Percentiles rank a stretch among this genome's conserved stretches.
These are phyloP conservation scores for Cryptococcus neoformans DNA, from an alignment of 1,284 basidiomycete genomes.

Conservation along the genomic window DNA sequence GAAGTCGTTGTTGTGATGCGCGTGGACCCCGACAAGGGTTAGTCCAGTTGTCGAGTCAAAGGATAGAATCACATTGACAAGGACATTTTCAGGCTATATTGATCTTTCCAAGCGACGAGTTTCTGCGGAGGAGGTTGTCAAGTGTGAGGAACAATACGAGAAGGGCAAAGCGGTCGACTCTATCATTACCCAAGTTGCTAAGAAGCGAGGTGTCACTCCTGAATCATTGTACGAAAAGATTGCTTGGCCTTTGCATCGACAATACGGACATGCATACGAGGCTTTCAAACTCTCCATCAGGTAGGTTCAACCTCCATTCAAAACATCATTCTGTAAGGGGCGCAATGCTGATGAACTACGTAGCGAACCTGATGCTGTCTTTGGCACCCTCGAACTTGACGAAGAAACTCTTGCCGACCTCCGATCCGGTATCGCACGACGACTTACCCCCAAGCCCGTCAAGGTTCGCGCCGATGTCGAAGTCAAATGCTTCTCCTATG, in stretches of 20 bases:
- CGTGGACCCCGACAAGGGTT: slow-evolving; percentile 99
- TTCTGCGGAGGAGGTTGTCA: slow-evolving; percentile 97
- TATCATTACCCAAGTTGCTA: slow-evolving; percentile 91
- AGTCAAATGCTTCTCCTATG: slow-evolving; percentile 92
- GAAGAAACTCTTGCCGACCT: slow-evolving; percentile 66
- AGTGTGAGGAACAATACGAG: slow-evolving; percentile 98
- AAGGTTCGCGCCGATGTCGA: slow-evolving; percentile 98
- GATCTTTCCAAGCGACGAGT: slow-evolving; percentile 98
- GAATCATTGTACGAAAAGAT: slow-evolving; percentile 80
- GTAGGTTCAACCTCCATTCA: slow-evolving; percentile 55
- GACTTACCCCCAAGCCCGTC: slow-evolving; percentile 96
- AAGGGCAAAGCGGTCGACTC: slow-evolving; percentile 95
- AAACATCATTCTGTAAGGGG: too few relatives aligned
- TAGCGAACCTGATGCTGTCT: slow-evolving; percentile 85
- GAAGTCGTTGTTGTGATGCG: slow-evolving; percentile 98
- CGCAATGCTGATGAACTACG: background rate
- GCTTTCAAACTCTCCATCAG: slow-evolving; percentile 95
- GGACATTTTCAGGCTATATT: slow-evolving; percentile 74
- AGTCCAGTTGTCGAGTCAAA: slow-evolving; percentile 25
- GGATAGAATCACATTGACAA: background rate
- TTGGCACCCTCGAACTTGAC: slow-evolving; percentile 63
- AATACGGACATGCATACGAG: slow-evolving; percentile 95
- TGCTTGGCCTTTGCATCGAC: slow-evolving; percentile 88
- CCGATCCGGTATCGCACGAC: slow-evolving; percentile 82
- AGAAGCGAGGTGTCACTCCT: slow-evolving; percentile 61